Conservation (phyloP, 768 basidiomycete genomes). For the Tylopilus rubrobrunneus region DNA sequence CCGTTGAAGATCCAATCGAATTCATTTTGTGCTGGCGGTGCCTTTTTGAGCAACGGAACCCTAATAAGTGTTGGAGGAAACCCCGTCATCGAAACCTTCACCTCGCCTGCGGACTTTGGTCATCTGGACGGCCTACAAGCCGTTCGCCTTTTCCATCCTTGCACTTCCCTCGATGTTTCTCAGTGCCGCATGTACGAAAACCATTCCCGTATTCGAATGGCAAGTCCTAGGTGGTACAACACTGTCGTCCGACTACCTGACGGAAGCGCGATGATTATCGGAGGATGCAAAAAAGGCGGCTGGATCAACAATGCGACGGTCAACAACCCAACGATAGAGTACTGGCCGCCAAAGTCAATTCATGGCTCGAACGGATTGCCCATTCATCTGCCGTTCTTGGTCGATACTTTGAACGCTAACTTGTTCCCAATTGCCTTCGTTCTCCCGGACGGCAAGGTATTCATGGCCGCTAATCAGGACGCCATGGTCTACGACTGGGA, state of each 20-base stretch:
- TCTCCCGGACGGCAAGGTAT: slow-evolving; percentile 66
- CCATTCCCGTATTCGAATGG: slow-evolving; percentile 61
- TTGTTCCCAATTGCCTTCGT: slow-evolving; percentile 74
- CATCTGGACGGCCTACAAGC: slow-evolving; percentile 72
- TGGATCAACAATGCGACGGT: slow-evolving; percentile 83
- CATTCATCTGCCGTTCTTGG: slow-evolving; percentile 58
- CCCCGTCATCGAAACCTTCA: slow-evolving; percentile 62
- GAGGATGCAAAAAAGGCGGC: slow-evolving; percentile 76
- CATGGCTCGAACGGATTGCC: slow-evolving; percentile 65
- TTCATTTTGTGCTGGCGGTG: slow-evolving; percentile 84
- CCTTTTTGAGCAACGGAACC: slow-evolving; percentile 74
- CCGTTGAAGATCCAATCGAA: slow-evolving; percentile 70
- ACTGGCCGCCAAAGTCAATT: slow-evolving; percentile 76
- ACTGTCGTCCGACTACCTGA: slow-evolving; percentile 66
- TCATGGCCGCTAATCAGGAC: slow-evolving; percentile 75
- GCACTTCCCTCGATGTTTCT: slow-evolving; percentile 42
- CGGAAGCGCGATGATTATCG: slow-evolving; percentile 81
- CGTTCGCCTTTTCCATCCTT: slow-evolving; percentile 69
- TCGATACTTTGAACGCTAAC: slow-evolving; percentile 75
- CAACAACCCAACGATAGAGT: slow-evolving; percentile 81
- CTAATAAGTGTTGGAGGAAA: slow-evolving; percentile 80
- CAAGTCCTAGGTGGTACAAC: slow-evolving; percentile 79
- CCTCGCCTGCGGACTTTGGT: slow-evolving; percentile 70
- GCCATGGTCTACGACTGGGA: slow-evolving; percentile 80
- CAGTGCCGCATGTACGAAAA: slow-evolving; percentile 64